Conservation (phyloP, 2,329 filamentous ascomycete species). For the Leptographium wingfieldii region DNA sequence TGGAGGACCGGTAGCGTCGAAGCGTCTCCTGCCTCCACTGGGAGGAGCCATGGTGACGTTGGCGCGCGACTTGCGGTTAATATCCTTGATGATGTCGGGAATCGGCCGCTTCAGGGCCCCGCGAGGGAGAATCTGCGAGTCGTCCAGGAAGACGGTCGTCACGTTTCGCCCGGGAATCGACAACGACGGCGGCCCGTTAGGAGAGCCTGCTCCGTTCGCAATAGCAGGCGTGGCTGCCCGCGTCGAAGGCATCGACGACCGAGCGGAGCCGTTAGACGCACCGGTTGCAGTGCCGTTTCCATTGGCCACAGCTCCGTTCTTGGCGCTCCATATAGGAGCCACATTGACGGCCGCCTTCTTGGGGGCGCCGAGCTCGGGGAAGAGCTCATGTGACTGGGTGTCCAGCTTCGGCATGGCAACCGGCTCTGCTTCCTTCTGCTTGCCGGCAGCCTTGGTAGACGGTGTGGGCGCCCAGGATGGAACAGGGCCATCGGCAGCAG, state of each 20-base stretch:
- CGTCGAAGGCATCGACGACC: constrained; percentile 45
- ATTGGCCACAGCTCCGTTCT: constrained; percentile 40
- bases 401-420: constrained; percentile 44
- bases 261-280: constrained; percentile 37
- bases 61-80: constrained; percentile 85
- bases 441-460: constrained; percentile 53
- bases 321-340: constrained; percentile 66
- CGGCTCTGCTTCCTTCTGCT: constrained; percentile 47
- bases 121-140: constrained; percentile 63
- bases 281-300: constrained; percentile 30
- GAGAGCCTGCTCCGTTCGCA: constrained; percentile 6
- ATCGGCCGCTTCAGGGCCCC: constrained; percentile 74
- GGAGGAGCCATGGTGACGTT: constrained; percentile 65
- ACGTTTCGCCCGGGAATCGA: constrained; percentile 72
- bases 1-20: constrained; percentile 74
- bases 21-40: constrained; percentile 60
- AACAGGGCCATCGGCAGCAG: constrained; percentile 33
- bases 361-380: constrained; percentile 72
- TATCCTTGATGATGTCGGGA: constrained; percentile 73
- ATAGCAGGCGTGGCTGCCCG: constrained; percentile 36
- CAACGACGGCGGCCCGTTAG: constrained; percentile 40
- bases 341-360: constrained; percentile 55
- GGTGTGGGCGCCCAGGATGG: constrained; percentile 35
- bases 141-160: constrained; percentile 62
- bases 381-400: constrained; percentile 78